These are phyloP conservation scores for Glycine latifolia DNA, from an alignment of 306 rosid species.

Conservation along the genomic window DNA sequence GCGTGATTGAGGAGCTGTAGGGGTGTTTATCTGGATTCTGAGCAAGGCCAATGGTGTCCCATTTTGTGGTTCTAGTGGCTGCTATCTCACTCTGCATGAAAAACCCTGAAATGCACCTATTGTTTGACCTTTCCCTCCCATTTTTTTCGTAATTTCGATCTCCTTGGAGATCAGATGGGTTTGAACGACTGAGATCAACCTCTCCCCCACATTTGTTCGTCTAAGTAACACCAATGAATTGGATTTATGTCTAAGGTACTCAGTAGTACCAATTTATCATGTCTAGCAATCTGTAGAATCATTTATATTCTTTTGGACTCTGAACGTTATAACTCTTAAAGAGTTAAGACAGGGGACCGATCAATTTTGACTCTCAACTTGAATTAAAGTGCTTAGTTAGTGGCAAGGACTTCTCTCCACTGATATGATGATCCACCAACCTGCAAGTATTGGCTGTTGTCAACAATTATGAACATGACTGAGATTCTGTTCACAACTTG, in stretches of 20 bases:
- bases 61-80: neutral
- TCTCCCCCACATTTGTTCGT: neutral
- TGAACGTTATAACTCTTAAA: neutral
- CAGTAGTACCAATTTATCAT: neutral
- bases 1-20: neutral
- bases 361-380: constrained; percentile 6
- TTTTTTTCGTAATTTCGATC: neutral
- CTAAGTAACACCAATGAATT: neutral
- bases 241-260: neutral
- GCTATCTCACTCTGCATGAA: neutral
- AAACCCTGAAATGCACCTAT: neutral
- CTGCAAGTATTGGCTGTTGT: neutral
- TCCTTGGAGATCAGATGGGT: neutral
- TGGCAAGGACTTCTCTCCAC: constrained; percentile 8
- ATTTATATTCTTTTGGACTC: neutral
- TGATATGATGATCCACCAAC: neutral
- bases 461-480: neutral
- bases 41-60: neutral
- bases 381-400: neutral
- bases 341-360: neutral
- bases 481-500: neutral
- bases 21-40: neutral
- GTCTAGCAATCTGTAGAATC: neutral
- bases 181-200: neutral
- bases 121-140: neutral